Percentiles rank a stretch among this genome's conserved stretches.
Evolutionary conservation across 345 rosid genomes (phyloP).

Genomic region (Ceriops decandra): DNA sequence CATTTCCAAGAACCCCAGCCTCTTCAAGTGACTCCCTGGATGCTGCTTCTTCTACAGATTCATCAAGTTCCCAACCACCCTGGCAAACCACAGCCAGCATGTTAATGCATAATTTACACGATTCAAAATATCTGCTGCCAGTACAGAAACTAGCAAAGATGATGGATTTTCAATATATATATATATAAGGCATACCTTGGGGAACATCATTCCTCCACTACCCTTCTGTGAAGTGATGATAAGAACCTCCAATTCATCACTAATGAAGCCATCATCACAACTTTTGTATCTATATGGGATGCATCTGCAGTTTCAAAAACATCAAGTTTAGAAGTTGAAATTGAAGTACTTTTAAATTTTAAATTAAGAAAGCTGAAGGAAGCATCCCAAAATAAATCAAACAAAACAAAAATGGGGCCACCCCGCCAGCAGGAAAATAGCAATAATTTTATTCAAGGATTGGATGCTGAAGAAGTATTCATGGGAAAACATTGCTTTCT

Average conservation of each 20-base stretch:
- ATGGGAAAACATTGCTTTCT: neutral
- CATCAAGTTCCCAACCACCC: conserved; percentile 99
- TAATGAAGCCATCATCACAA: conserved; percentile 25
- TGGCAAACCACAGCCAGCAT: conserved; percentile 7
- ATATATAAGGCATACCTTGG: conserved; percentile 47
- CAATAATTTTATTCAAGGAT: too few relatives aligned
- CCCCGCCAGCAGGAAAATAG: too few relatives aligned
- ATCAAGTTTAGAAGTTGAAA: neutral
- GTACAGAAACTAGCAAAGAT: too few relatives aligned
- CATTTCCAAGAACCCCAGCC: conserved; percentile 76
- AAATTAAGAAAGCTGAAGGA: neutral
- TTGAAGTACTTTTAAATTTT: neutral
- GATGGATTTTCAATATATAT: too few relatives aligned
- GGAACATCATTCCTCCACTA: conserved; percentile 72
- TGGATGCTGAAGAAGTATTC: neutral
- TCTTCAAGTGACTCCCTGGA: conserved; percentile 74
- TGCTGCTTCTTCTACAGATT: conserved; percentile 75
- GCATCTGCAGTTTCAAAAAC: conserved; percentile 42
- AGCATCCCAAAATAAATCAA: neutral
- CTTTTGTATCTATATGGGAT: conserved; percentile 67
- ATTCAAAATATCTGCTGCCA: neutral
- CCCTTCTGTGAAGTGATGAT: conserved; percentile 74
- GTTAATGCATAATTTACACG: conserved; percentile 6
- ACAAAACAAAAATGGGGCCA: neutral
- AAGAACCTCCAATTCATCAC: conserved; percentile 60